Evolutionary conservation across 352 stramenopile species (phyloP).

Genomic region (Phytophthora constricta): DNA sequence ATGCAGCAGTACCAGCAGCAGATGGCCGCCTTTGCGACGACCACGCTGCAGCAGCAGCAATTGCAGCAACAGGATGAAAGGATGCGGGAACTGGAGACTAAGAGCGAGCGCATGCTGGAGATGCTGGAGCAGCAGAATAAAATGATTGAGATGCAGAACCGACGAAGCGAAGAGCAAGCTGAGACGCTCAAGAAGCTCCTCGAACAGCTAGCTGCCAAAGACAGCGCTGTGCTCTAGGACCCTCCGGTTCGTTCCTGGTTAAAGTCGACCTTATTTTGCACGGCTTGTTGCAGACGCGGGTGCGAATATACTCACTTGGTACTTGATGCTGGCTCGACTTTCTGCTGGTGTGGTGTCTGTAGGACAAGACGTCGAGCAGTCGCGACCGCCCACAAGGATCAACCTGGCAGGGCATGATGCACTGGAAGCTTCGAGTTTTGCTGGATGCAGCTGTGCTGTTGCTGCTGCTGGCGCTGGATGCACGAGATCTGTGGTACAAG

Average conservation of each 20-base stretch:
- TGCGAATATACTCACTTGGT: neutral
- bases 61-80: constrained; percentile 8
- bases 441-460: constrained; percentile 39
- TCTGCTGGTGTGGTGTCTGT: neutral
- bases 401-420: constrained; percentile 7
- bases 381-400: constrained; percentile 1
- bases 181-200: constrained; percentile 45
- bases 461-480: constrained; percentile 47
- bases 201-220: constrained; percentile 22
- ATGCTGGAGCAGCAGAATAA: constrained; percentile 45
- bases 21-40: constrained; percentile 20
- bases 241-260: neutral
- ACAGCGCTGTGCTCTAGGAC: constrained; percentile 10
- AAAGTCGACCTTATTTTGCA: neutral
- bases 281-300: neutral
- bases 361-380: constrained; percentile 1
- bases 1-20: constrained; percentile 42
- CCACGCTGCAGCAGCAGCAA: constrained; percentile 20
- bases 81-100: constrained; percentile 9
- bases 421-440: constrained; percentile 35
- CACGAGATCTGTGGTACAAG: constrained; percentile 65
- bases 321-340: no score
- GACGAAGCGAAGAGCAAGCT: constrained; percentile 43
- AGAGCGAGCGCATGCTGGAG: constrained; percentile 44
- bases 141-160: constrained; percentile 47